Percentiles rank a stretch among this genome's conserved stretches.
These are phyloP conservation scores for Aspergillus sp. DNA, from an alignment of 2,329 filamentous ascomycete species.

Conservation along the genomic window DNA sequence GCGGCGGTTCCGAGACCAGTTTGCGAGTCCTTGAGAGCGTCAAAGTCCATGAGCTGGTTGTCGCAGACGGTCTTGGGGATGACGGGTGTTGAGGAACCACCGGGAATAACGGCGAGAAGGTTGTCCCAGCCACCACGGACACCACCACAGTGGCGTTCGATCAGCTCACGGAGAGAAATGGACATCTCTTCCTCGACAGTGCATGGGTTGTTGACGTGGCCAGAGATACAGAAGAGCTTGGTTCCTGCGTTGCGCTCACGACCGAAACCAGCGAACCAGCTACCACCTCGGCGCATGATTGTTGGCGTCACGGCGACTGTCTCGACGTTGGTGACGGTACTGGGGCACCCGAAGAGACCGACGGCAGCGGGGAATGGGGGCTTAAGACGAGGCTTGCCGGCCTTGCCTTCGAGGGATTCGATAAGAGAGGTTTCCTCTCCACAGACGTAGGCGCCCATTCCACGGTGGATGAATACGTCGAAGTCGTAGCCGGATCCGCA, in stretches of 20 bases:
- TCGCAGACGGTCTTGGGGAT: constrained; percentile 88
- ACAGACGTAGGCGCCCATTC: constrained; percentile 96
- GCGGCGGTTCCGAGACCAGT: constrained; percentile 95
- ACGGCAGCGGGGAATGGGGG: constrained; percentile 97
- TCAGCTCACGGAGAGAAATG: constrained; percentile 91
- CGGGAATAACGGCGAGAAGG: constrained; percentile 89
- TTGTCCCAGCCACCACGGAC: constrained; percentile 98
- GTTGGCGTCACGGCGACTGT: constrained; percentile 94
- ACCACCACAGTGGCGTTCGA: constrained; percentile 97
- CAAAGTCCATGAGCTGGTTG: constrained; percentile 98
- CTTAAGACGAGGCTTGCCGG: constrained; percentile 97
- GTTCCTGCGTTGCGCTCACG: constrained; percentile 96
- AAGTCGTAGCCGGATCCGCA: constrained; percentile 97
- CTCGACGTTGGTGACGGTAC: constrained; percentile 97
- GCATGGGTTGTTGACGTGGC: constrained; percentile 96
- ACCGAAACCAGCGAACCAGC: constrained; percentile 91
- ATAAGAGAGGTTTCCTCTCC: constrained; percentile 98
- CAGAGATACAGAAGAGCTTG: constrained; percentile 97
- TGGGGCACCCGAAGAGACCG: constrained; percentile 96
- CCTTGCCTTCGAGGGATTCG: constrained; percentile 97
- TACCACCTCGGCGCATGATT: constrained; percentile 87
- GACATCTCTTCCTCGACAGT: constrained; percentile 99
- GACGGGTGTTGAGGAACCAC: constrained; percentile 94
- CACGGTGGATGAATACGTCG: constrained; percentile 93
- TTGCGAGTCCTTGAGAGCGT: constrained; percentile 95